Evolutionary conservation across 2,329 filamentous ascomycete genomes (phyloP), one percentile per base, ranked within the genome.

Genomic region (Talaromyces atroroseus): DNA sequence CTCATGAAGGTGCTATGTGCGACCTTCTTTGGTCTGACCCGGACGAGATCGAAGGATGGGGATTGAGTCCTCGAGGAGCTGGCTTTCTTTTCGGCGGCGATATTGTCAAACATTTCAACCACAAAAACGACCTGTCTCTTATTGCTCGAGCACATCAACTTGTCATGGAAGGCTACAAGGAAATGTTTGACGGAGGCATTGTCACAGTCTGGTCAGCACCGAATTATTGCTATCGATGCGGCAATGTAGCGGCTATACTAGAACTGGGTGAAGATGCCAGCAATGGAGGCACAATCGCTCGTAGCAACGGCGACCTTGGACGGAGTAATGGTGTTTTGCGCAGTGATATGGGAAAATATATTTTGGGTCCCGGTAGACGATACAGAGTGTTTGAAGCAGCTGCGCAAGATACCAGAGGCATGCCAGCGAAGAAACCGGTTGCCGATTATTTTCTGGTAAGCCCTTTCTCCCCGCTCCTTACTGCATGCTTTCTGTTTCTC

Each of bases 121-220:
- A 96, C 73, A 84, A 86, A 57, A 99, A 99, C 71, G 90, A 96
- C 68, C 81, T 99, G 26, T 90, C 87, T 21, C 81, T 99, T 52
- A 94, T 99, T 62, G 94, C 92, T 18, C 85, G 94, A 55, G 94
- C 94, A 1, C 94, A 99, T 70, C 94, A 99, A 72, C 84, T 99
- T 21, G 94, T 99, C 62, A 99, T 97, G 94, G 94, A 99, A 71
- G 94, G 94, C 0, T 99, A 96, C 74, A 97, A 97, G 76, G 94
- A 97, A 71, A 97, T 97, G 92, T 99, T 97, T 68, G 90, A 96
- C 69, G 88, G 86, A 14, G 90, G 86, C 49, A 96, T 99, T 61
- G 94, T 97, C 44, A 99, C 94, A 0, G 94, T 99, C n/a, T 99
- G 94, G 92, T 95, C 89, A 0, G 92, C 92, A 10, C 92, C 92